These are phyloP conservation scores for Hemerocallis citrina DNA, from an alignment of 106 monocot species.

Conservation along the genomic window DNA sequence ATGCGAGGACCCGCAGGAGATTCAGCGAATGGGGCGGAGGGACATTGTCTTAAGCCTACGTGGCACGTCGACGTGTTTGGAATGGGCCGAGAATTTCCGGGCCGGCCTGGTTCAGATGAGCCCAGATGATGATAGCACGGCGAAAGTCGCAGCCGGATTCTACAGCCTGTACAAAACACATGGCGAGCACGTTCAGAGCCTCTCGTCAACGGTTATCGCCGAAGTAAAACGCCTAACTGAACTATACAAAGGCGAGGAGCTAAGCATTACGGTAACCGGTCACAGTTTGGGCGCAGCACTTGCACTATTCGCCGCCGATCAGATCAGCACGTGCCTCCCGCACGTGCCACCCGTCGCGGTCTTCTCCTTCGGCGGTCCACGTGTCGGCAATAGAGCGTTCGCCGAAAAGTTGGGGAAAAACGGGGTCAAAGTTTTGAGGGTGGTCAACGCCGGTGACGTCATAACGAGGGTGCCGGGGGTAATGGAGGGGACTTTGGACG, in stretches of 20 bases:
- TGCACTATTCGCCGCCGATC: slow-evolving; percentile 39
- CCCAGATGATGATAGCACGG: not conserved
- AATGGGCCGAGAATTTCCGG: slow-evolving; percentile 70
- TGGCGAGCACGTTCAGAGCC: slow-evolving; percentile 19
- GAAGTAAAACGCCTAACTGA: slow-evolving; percentile 43
- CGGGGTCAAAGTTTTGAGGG: slow-evolving; percentile 31
- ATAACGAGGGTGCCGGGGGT: slow-evolving; percentile 39
- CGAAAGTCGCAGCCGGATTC: slow-evolving; percentile 50
- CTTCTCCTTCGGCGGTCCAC: slow-evolving; percentile 58
- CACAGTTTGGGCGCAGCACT: slow-evolving; percentile 76
- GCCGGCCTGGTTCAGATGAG: slow-evolving; percentile 20
- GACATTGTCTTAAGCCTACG: slow-evolving; percentile 62
- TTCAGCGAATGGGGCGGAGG: slow-evolving; percentile 54
- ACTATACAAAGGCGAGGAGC: slow-evolving; percentile 43
- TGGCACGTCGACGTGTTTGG: slow-evolving; percentile 56
- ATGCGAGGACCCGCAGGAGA: slow-evolving; percentile 45
- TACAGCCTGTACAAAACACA: slow-evolving; percentile 52
- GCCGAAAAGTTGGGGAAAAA: slow-evolving; percentile 13
- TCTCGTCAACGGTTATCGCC: slow-evolving; percentile 24
- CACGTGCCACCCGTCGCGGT: slow-evolving; percentile 36
- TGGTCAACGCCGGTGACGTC: slow-evolving; percentile 49
- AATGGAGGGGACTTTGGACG: slow-evolving; percentile 2
- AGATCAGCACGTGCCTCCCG: slow-evolving; percentile 12
- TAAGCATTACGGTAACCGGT: slow-evolving; percentile 63
- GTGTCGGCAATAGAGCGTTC: slow-evolving; percentile 41